Evolutionary conservation across 768 basidiomycete species (phyloP), one percentile per base, ranked within the genome.

Genomic region (Mrakia hoshinonis): DNA sequence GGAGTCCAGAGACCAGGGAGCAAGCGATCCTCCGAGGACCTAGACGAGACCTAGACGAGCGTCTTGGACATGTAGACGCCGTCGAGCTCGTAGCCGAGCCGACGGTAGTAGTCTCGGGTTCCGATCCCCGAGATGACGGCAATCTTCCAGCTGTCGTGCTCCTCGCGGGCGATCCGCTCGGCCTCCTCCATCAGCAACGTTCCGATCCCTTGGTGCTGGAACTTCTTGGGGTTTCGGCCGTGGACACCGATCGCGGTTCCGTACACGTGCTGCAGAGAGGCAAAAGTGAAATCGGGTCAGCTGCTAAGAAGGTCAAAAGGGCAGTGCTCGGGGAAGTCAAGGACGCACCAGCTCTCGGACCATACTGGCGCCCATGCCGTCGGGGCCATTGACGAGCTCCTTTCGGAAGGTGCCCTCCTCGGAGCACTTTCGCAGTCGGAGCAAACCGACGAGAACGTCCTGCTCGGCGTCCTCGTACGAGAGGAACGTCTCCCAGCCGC

Each of bases 401-500:
- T 92, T 90, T 62, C 96, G 84, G 83, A 94, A 99, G 2, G 95
- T 98, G 2, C 94, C 94, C 74, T 98, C 95, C 69, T 94, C 91
- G 0, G 92, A 95, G 77, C 96, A 97, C 79, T 94, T 97, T 63
- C 96, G 84, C 76, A 99, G 81, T 39, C 96, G 86, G 48, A 99
- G 83, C 36, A 99, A 81, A 26, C 96, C 96, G 73, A 99, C 87
- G 55, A 99, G 86, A 79, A 99, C 98, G 77, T 99, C 96, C 67
- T 86, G 87, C 80, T 93, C 92, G 7, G 96, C 95, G 79, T 99
- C 96, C 81, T 99, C 96, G 78, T 98, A 99, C 36, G 94, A 95
- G 6, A 99, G 82, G 85, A 99, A 99, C 1, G 96, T 98, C 81
- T 99, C 96, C 96, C 96, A 99, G 58, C 96, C 94, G 7, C 94